These are phyloP conservation scores for Ophiostoma novo-ulmi DNA, from an alignment of 2,329 filamentous ascomycete species.

Conservation along the genomic window DNA sequence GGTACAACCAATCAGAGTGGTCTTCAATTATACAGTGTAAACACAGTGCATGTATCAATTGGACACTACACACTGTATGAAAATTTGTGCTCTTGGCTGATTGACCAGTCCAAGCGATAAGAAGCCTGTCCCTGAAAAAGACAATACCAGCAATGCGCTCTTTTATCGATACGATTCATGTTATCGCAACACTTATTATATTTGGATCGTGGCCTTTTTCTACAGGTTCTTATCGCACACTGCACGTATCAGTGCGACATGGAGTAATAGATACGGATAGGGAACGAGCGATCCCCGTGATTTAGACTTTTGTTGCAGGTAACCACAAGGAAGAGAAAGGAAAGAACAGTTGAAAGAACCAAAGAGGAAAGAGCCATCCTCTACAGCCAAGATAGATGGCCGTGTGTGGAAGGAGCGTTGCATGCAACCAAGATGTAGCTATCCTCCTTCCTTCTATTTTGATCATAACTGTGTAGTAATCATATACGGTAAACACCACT, in stretches of 20 bases:
- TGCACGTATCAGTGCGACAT: not conserved
- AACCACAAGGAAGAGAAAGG: not conserved
- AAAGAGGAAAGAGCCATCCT: not conserved
- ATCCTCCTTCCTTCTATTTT: not conserved
- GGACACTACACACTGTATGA: not conserved
- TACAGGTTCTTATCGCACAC: not conserved
- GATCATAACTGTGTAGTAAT: not conserved
- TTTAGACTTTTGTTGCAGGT: no score
- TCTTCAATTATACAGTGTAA: not conserved
- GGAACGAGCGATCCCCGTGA: no score
- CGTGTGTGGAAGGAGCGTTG: not conserved
- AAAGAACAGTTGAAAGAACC: not conserved
- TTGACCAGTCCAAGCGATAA: not conserved
- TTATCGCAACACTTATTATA: not conserved
- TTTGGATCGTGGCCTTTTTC: not conserved
- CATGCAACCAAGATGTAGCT: not conserved
- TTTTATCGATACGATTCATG: not conserved
- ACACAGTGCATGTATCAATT: no score
- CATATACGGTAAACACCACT: not conserved
- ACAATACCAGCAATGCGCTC: not conserved
- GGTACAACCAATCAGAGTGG: not conserved
- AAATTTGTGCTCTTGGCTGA: slow-evolving; percentile 10
- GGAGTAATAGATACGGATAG: not conserved
- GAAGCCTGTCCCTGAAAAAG: not conserved
- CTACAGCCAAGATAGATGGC: no score